Evolutionary conservation across 2,329 filamentous ascomycete genomes (phyloP).

Genomic region (Thermochaetoides dissita): DNA sequence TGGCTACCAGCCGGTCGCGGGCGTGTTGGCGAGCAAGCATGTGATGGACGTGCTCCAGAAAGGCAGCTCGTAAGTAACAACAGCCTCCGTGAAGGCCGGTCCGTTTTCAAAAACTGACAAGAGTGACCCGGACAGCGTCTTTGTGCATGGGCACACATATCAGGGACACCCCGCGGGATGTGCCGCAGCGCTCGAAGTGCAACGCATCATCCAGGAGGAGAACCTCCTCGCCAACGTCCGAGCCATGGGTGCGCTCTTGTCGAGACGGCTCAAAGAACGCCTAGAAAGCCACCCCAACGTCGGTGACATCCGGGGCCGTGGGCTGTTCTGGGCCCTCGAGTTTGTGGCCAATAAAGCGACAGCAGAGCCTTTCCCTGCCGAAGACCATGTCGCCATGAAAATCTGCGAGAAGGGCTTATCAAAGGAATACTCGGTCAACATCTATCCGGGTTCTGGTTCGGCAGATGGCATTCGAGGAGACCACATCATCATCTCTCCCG

Average conservation of each 20-base stretch:
- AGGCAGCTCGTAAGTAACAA: constrained; percentile 22
- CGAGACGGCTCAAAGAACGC: constrained; percentile 15
- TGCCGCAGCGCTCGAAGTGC: constrained; percentile 27
- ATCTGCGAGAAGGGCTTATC: constrained; percentile 21
- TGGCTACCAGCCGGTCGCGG: constrained; percentile 48
- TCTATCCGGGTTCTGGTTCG: constrained; percentile 52
- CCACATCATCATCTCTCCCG: constrained; percentile 54
- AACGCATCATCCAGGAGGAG: constrained; percentile 24
- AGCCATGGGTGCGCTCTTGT: constrained; percentile 20
- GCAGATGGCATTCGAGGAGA: constrained; percentile 49
- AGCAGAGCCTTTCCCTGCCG: constrained; percentile 21
- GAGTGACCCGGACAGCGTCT: constrained; percentile 22
- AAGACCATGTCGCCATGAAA: constrained; percentile 19
- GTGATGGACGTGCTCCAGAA: constrained; percentile 33
- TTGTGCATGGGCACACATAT: constrained; percentile 48
- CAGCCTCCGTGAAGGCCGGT: neutral
- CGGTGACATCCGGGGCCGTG: constrained; percentile 28
- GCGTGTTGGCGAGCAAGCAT: constrained; percentile 36
- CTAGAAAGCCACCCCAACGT: constrained; percentile 25
- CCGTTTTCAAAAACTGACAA: constrained; percentile 1
- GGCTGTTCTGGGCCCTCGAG: constrained; percentile 32
- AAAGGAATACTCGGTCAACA: constrained; percentile 22
- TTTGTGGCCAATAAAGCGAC: constrained; percentile 25
- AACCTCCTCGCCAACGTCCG: constrained; percentile 23
- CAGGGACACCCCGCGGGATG: constrained; percentile 27